These are phyloP conservation scores for Climacium dendroides DNA, from an alignment of 225 moss, liverwort and hornwort species.

Conservation along the genomic window DNA sequence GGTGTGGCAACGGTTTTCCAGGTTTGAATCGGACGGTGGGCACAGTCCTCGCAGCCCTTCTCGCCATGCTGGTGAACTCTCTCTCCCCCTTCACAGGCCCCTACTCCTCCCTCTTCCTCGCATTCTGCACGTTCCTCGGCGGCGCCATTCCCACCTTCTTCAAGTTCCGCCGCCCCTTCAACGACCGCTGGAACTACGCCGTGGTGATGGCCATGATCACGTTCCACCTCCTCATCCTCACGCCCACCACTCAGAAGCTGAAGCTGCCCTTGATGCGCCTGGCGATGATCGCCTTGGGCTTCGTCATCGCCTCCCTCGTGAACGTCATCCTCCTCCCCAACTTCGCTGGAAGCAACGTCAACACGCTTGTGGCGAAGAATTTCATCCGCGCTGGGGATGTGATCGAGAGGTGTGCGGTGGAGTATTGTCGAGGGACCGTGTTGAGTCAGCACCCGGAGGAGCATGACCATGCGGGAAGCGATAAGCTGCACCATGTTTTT, in stretches of 20 bases:
- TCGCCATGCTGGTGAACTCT: conserved; percentile 40
- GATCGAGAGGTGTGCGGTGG: conserved; percentile 57
- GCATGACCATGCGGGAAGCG: conserved; percentile 19
- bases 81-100: conserved; percentile 4
- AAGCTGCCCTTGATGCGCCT: conserved; percentile 47
- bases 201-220: conserved; percentile 89
- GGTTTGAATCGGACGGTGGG: conserved; percentile 60
- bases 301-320: conserved; percentile 42
- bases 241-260: conserved; percentile 33
- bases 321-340: conserved; percentile 40
- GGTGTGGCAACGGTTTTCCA: neutral
- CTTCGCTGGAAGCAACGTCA: conserved; percentile 34
- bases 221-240: conserved; percentile 68
- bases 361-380: conserved; percentile 45
- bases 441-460: conserved; percentile 47
- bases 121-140: conserved; percentile 47
- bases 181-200: conserved; percentile 80
- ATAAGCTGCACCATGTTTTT: conserved; percentile 48
- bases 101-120: conserved; percentile 28
- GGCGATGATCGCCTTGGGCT: conserved; percentile 44
- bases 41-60: conserved; percentile 34
- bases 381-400: conserved; percentile 57
- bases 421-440: conserved; percentile 46
- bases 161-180: conserved; percentile 72
- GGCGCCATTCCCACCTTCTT: conserved; percentile 61